Percentiles rank a stretch among this genome's conserved stretches.
Conservation (phyloP, 1,139 yeast genomes). For the Blastobotrys aristatus region DNA sequence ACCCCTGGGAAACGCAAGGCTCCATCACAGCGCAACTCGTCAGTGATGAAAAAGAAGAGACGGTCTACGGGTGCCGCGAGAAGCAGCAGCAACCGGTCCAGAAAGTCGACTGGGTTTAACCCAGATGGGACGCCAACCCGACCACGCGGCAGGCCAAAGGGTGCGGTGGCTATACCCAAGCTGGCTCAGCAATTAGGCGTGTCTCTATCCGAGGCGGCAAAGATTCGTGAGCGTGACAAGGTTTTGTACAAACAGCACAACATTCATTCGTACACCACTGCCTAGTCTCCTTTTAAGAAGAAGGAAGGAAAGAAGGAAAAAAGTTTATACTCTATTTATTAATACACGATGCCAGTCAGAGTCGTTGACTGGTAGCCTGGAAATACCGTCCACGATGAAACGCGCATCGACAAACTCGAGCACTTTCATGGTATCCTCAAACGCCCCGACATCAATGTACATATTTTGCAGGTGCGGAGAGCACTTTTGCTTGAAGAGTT, state of each 20-base stretch:
- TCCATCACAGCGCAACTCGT: neutral
- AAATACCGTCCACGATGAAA: conserved; percentile 6
- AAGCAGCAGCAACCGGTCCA: neutral
- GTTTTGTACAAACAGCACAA: conserved; percentile 3
- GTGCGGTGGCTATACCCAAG: conserved; percentile 11
- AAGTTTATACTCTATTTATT: neutral
- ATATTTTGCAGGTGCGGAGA: neutral
- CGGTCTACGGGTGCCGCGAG: too few species aligned
- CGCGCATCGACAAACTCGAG: neutral
- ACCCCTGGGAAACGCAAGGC: neutral
- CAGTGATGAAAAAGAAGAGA: neutral
- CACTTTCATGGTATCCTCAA: neutral
- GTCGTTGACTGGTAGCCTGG: conserved; percentile 3
- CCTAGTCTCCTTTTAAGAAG: neutral
- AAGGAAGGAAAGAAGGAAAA: neutral
- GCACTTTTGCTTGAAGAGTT: neutral
- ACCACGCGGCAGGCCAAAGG: conserved; percentile 14
- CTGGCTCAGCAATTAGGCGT: conserved; percentile 10
- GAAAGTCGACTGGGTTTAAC: neutral
- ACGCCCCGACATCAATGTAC: conserved; percentile 1
- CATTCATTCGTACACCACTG: conserved; percentile 4
- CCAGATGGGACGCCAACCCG: conserved; percentile 2
- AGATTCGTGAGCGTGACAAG: conserved; percentile 11
- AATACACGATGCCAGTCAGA: conserved; percentile 6
- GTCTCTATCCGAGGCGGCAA: conserved; percentile 8